Evolutionary conservation across 495 filamentous ascomycete genomes (phyloP), one percentile per base, ranked within the genome.

Genomic region (Parathielavia hyrcaniae): DNA sequence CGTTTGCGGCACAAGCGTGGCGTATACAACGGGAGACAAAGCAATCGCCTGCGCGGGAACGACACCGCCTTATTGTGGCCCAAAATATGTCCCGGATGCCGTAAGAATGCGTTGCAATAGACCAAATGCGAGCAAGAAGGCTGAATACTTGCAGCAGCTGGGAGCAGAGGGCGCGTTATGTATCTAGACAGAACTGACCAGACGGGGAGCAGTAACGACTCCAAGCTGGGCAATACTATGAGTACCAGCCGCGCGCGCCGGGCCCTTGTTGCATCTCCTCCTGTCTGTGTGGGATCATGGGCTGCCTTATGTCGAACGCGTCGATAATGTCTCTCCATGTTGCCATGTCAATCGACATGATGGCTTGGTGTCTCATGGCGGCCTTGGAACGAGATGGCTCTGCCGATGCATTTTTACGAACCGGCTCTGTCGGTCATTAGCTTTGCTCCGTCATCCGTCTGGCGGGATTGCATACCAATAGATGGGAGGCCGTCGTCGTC

Each of bases 251-350:
- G 16, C 77, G 77, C 16, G 77, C 75, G 1, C 80, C 80, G 7
- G 86, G 77, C 8, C 79, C 72, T 50, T 75, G 69, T 26, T 74
- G 65, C 16, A 74, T 75, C 46, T 85, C 77, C 55, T 86, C 80
- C 53, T 81, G 69, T n/a, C 93, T 81, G 64, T 92, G 85, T n/a
- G 85, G 84, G 34, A 98, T 97, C 64, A 97, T 85, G 13, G 84
- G 77, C 52, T 90, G 75, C 11, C 78, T 79, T 63, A 97, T 90
- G 30, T 85, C 72, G 62, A 90, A 96, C 0, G 76, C 78, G 4
- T 86, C 71, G 36, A 92, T 84, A 32, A 95, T 71, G 6, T 89
- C 80, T 55, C 81, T 68, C 93, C 93, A 98, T 0, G 79, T 87
- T 1, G 80, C 80, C 75, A 87, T 91, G 64, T 96, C 89, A 40